Evolutionary conservation across 176 grass and related monocot species (phyloP).

Genomic region (Thinopyrum elongatum): DNA sequence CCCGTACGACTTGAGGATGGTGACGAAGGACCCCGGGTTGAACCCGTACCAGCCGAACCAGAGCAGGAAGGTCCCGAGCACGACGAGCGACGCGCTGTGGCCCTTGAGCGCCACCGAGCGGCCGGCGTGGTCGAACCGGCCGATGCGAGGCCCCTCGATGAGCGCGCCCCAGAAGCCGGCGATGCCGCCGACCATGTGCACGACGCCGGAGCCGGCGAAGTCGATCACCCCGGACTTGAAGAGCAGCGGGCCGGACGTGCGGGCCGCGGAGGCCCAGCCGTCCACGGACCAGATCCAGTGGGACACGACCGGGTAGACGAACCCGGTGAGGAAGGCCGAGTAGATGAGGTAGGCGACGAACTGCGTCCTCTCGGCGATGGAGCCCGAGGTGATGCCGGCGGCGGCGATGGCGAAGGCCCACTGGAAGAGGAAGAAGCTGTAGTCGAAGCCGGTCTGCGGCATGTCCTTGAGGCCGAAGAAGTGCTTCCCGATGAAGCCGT

Average conservation of each 20-base stretch:
- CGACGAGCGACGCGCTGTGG: constrained; percentile 88
- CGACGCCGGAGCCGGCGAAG: constrained; percentile 93
- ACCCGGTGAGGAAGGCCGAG: constrained; percentile 89
- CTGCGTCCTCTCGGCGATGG: constrained; percentile 91
- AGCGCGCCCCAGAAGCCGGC: constrained; percentile 91
- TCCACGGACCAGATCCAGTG: constrained; percentile 93
- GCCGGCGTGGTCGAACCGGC: constrained; percentile 71
- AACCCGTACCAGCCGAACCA: constrained; percentile 98
- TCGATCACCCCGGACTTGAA: constrained; percentile 91
- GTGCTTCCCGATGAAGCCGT: constrained; percentile 88
- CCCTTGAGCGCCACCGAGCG: constrained; percentile 78
- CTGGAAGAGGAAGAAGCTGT: constrained; percentile 86
- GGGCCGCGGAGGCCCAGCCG: constrained; percentile 67
- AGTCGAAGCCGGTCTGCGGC: constrained; percentile 68
- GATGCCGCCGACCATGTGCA: constrained; percentile 94
- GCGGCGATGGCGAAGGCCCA: constrained; percentile 99
- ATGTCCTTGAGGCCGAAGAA: constrained; percentile 83
- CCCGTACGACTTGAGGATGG: constrained; percentile 76
- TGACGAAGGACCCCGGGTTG: constrained; percentile 85
- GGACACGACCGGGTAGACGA: constrained; percentile 87
- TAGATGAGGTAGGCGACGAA: constrained; percentile 94
- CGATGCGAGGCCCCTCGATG: constrained; percentile 85
- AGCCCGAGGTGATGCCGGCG: constrained; percentile 93
- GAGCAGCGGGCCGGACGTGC: constrained; percentile 50
- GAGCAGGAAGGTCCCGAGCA: constrained; percentile 87